A percentile compares a stretch with the other conserved stretches of the same genome.
Conservation (phyloP, 2,329 filamentous ascomycete genomes). For the Tympanopsis confertula region DNA sequence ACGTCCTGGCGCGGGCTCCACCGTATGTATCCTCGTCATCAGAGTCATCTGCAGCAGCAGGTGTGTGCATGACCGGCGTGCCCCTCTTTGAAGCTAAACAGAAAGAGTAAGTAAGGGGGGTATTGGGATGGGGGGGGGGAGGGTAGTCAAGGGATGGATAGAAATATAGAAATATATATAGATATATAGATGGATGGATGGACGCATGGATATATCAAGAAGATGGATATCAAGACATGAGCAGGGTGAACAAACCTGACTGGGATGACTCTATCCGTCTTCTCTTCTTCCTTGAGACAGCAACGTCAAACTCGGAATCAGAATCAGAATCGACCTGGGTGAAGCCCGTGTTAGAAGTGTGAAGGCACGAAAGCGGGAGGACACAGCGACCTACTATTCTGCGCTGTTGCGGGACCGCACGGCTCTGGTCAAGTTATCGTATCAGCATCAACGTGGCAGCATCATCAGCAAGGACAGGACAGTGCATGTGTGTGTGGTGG, state of each 20-base stretch:
- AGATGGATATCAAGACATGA: slow-evolving; percentile 7
- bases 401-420: slow-evolving; percentile 32
- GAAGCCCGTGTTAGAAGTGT: slow-evolving; percentile 8
- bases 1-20: slow-evolving; percentile 56
- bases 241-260: slow-evolving; percentile 36
- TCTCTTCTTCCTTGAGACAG: slow-evolving; percentile 59
- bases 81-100: slow-evolving; percentile 45
- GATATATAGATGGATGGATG: no score
- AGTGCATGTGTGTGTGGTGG: slow-evolving; percentile 1
- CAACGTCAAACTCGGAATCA: slow-evolving; percentile 63
- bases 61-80: slow-evolving; percentile 41
- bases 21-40: slow-evolving; percentile 73
- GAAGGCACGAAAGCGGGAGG: neutral
- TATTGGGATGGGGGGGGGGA: neutral
- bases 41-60: slow-evolving; percentile 52
- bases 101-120: slow-evolving; percentile 6
- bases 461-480: neutral
- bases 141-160: neutral
- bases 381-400: slow-evolving; percentile 34
- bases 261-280: slow-evolving; percentile 55
- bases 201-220: slow-evolving; percentile 20
- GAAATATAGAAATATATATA: no score
- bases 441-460: slow-evolving; percentile 20
- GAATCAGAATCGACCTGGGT: slow-evolving; percentile 34
- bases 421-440: neutral